Evolutionary conservation across 768 basidiomycete species (phyloP).

Genomic region (Leucosporidium yakuticum): DNA sequence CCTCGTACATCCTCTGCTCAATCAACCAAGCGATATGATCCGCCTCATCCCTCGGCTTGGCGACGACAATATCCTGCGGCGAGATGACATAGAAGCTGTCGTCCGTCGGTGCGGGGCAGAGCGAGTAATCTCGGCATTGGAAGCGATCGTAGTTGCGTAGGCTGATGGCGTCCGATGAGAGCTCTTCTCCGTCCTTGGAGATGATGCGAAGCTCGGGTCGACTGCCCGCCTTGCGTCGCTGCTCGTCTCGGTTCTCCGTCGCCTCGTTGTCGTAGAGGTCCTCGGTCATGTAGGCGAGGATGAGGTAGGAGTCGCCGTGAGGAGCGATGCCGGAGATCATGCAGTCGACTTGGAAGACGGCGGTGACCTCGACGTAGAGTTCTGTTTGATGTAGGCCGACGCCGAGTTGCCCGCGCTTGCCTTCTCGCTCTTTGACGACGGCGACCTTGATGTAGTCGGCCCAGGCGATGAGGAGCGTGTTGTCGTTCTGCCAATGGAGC

Average conservation of each 20-base stretch:
- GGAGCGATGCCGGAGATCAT: slow-evolving; percentile 89
- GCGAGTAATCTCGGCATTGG: slow-evolving; percentile 86
- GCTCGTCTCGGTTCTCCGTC: slow-evolving; percentile 61
- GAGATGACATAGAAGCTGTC: slow-evolving; percentile 69
- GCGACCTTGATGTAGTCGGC: slow-evolving; percentile 80
- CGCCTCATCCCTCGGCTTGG: slow-evolving; percentile 74
- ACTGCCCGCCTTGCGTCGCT: slow-evolving; percentile 75
- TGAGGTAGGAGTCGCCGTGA: slow-evolving; percentile 56
- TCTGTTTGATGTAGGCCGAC: slow-evolving; percentile 25
- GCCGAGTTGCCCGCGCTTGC: slow-evolving; percentile 29
- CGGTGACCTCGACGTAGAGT: slow-evolving; percentile 76
- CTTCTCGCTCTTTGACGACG: slow-evolving; percentile 49
- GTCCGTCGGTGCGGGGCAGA: slow-evolving; percentile 15
- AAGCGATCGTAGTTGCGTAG: slow-evolving; percentile 72
- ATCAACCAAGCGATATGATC: slow-evolving; percentile 93
- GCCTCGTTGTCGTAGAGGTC: slow-evolving; percentile 53
- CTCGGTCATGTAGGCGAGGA: slow-evolving; percentile 66
- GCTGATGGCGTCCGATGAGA: slow-evolving; percentile 73
- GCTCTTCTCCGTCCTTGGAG: slow-evolving; percentile 78
- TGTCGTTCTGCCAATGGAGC: slow-evolving; percentile 86
- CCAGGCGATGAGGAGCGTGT: slow-evolving; percentile 86
- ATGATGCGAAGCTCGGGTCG: slow-evolving; percentile 94
- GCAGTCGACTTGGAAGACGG: slow-evolving; percentile 86
- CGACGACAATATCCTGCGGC: slow-evolving; percentile 78
- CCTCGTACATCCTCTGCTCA: slow-evolving; percentile 75